These are phyloP conservation scores for Arthromyces matolae DNA, from an alignment of 768 basidiomycete species.

Conservation along the genomic window DNA sequence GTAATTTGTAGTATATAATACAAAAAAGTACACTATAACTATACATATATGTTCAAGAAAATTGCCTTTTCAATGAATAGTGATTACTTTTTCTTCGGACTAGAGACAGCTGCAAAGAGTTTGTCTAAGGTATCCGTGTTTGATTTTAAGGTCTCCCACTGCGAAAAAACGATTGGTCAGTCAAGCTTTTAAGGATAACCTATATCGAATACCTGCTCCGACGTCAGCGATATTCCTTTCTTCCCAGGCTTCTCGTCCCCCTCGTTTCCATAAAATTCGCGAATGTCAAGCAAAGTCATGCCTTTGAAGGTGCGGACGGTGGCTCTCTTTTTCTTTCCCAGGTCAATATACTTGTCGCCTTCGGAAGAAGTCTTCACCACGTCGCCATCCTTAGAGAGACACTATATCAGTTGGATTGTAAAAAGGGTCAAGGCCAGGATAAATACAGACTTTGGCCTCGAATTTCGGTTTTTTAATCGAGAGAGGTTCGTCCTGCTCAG, in stretches of 20 bases:
- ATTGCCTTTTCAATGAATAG: too few relatives aligned
- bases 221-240: constrained; percentile 67
- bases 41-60: too few relatives aligned
- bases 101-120: constrained; percentile 38
- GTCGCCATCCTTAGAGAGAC: constrained; percentile 8
- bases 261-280: constrained; percentile 60
- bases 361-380: constrained; percentile 28
- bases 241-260: constrained; percentile 72
- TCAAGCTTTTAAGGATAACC: too few relatives aligned
- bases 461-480: constrained; percentile 38
- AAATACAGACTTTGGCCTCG: neutral
- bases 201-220: constrained; percentile 70
- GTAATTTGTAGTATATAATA: too few relatives aligned
- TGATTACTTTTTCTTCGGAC: constrained; percentile 30
- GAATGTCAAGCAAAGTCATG: constrained; percentile 59
- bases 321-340: constrained; percentile 71
- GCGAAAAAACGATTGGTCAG: neutral
- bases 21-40: too few relatives aligned
- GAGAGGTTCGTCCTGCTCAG: constrained; percentile 10
- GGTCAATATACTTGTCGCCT: constrained; percentile 57
- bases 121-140: constrained; percentile 45
- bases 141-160: constrained; percentile 60
- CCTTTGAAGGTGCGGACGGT: constrained; percentile 53
- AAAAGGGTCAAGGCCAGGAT: neutral
- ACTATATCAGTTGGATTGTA: neutral